Percentiles rank a stretch among this genome's conserved stretches.
Evolutionary conservation across 164 flowering plant species (phyloP).

Genomic region (Houttuynia cordata): DNA sequence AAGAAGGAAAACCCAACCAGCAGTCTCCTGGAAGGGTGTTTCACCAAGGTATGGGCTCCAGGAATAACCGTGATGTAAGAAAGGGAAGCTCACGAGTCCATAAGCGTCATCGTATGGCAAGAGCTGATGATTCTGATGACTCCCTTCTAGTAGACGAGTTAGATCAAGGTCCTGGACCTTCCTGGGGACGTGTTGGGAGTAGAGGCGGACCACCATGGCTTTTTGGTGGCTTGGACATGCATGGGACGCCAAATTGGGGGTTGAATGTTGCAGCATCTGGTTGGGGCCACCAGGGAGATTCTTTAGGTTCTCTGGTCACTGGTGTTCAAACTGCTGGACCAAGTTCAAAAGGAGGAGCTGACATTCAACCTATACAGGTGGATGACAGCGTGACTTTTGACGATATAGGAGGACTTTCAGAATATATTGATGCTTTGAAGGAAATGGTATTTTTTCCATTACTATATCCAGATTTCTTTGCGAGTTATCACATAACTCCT

Average conservation of each 20-base stretch:
- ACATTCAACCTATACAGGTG: slow-evolving; percentile 94
- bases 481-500: slow-evolving; percentile 88
- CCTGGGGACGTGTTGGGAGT: slow-evolving; percentile 89
- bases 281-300: slow-evolving; percentile 93
- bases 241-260: slow-evolving; percentile 81
- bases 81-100: slow-evolving; percentile 88
- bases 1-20: slow-evolving; percentile 63
- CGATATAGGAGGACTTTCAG: slow-evolving; percentile 96
- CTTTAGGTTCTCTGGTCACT: slow-evolving; percentile 45
- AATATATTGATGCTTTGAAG: slow-evolving; percentile 85
- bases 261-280: slow-evolving; percentile 96
- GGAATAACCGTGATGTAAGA: slow-evolving; percentile 67
- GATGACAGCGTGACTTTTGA: slow-evolving; percentile 92
- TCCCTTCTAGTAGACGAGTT: slow-evolving; percentile 99
- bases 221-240: slow-evolving; percentile 86
- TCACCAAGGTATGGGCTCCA: slow-evolving; percentile 89
- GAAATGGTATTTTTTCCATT: slow-evolving; percentile 99
- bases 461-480: slow-evolving; percentile 93
- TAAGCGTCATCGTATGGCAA: slow-evolving; percentile 67
- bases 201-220: slow-evolving; percentile 89
- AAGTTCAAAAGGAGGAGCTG: slow-evolving; percentile 99
- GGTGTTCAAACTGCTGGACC: slow-evolving; percentile 99
- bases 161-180: slow-evolving; percentile 83
- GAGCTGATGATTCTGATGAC: slow-evolving; percentile 94
- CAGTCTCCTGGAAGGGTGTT: slow-evolving; percentile 86